Base-by-base conservation (phyloP, 768 basidiomycete species). In the Crepidotus variabilis region DNA sequence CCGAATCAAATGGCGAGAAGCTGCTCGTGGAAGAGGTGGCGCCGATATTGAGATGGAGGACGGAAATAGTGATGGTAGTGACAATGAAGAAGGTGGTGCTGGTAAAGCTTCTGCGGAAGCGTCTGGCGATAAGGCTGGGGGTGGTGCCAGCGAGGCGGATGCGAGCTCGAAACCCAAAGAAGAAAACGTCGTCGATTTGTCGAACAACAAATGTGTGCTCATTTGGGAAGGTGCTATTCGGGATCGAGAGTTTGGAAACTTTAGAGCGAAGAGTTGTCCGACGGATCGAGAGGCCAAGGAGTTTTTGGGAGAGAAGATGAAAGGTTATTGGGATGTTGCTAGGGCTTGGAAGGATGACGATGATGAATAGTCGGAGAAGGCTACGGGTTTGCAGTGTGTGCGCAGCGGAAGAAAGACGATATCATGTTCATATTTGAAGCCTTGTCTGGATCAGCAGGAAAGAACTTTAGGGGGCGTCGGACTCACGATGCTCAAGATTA, bases 1-100 rank as follows among this genome's bases (percentile, higher is more conserved):
- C 54, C 91, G 97, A 47, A 92, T 98, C 24, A 85, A 86, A 24
- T 99, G 97, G 97, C 98, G 93, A 1, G 92, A 96, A 67, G 81
- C 88, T 32, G 90, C 94, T 1, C 82, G 92, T 20, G 87, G 91
- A 6, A 78, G 90, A 20, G 88, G 85, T 21, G 83, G 71, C 4
- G 86, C 75, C 0, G 80, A 65, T 6, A 72, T 57, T 18, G 68
- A 67, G 20, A 68, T 60, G 4, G 63, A 46, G 23, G 51, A 52
- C 7, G 53, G 43, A 11, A 52, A 36, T 21, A 20, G 20, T 47
- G 54, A 28, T 1, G 61, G 48, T 1, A 50, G 64, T 48, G 71
- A 72, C 49, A 78, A 66, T 2, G 74, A 67, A 35, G 74, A 62
- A 1, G 75, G 61, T 0, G 74, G 61, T 13, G 73, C 70, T 0